Percentiles rank a stretch among this genome's conserved stretches.
phyloP scores from a whole-genome alignment of 352 stramenopile genomes.

The Nothophytophthora sp. region DNA sequence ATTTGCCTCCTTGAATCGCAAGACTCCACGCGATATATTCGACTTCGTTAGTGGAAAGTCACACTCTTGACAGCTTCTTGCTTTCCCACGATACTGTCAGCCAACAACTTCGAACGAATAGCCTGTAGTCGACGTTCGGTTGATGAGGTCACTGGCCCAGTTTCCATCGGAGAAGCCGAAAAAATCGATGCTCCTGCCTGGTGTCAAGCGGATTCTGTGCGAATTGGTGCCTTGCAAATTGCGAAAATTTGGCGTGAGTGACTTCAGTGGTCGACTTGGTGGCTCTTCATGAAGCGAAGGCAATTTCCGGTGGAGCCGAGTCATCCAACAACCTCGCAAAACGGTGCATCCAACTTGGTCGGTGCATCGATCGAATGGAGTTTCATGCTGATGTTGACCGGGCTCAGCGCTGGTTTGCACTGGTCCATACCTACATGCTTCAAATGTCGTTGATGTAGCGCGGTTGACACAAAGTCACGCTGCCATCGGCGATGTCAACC shows the following conservation, averaged over 20 bases:
- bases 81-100: too few relatives aligned
- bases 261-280: constrained; percentile 15
- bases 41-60: too few relatives aligned
- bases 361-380: constrained; percentile 1
- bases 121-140: constrained; percentile 11
- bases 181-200: constrained; percentile 5
- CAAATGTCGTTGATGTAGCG: constrained; percentile 22
- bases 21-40: too few relatives aligned
- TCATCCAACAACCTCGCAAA: constrained; percentile 16
- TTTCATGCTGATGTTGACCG: neutral
- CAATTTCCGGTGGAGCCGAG: constrained; percentile 17
- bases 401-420: constrained; percentile 9
- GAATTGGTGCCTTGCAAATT: constrained; percentile 22
- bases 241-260: constrained; percentile 15
- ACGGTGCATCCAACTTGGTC: constrained; percentile 11
- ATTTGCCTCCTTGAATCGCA: too few relatives aligned
- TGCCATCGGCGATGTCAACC: constrained; percentile 8
- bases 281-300: constrained; percentile 23
- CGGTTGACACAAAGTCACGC: constrained; percentile 14
- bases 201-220: constrained; percentile 10
- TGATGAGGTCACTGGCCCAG: constrained; percentile 8
- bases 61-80: too few relatives aligned
- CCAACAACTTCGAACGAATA: too few relatives aligned
- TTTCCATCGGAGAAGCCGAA: constrained; percentile 11
- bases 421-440: constrained; percentile 27